Conservation (phyloP, 495 filamentous ascomycete species). For the Amphirosellinia nigrospora region DNA sequence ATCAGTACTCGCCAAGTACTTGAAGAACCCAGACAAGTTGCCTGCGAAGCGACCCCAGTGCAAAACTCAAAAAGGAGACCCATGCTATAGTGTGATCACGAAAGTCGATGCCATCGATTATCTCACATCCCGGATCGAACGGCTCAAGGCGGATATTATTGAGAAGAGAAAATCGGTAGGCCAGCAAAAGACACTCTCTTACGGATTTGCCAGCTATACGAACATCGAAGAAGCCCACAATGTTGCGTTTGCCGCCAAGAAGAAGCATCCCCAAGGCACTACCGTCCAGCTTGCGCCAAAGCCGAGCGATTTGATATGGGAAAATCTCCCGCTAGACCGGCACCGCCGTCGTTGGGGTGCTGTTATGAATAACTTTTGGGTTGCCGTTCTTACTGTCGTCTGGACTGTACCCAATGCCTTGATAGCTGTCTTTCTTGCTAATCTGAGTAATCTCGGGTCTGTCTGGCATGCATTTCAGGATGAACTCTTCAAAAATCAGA, state of each 20-base stretch:
- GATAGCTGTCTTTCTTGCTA: conserved; percentile 80
- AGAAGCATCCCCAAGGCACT: conserved; percentile 73
- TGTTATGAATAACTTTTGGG: conserved; percentile 73
- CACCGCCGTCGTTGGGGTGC: conserved; percentile 65
- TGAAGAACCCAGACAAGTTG: conserved; percentile 74
- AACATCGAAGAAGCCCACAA: conserved; percentile 76
- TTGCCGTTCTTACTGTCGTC: conserved; percentile 68
- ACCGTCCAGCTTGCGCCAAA: conserved; percentile 71
- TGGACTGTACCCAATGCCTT: conserved; percentile 82
- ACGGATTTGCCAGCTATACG: conserved; percentile 82
- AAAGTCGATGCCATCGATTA: conserved; percentile 85
- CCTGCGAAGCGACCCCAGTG: conserved; percentile 72
- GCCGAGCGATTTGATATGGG: conserved; percentile 84
- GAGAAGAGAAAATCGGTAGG: conserved; percentile 73
- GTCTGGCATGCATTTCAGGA: conserved; percentile 72
- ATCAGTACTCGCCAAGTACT: conserved; percentile 72
- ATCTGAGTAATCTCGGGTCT: conserved; percentile 68
- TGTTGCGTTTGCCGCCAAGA: conserved; percentile 70
- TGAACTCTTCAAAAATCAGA: conserved; percentile 61
- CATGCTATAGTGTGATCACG: conserved; percentile 54
- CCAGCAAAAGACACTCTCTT: conserved; percentile 76
- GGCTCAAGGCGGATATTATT: conserved; percentile 73
- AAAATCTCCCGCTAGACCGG: conserved; percentile 70
- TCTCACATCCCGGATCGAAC: conserved; percentile 71
- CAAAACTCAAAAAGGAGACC: conserved; percentile 66